Percentiles rank a stretch among this genome's conserved stretches.
Evolutionary conservation across 2,329 filamentous ascomycete genomes (phyloP).

Genomic region (Botrytis hyacinthi): DNA sequence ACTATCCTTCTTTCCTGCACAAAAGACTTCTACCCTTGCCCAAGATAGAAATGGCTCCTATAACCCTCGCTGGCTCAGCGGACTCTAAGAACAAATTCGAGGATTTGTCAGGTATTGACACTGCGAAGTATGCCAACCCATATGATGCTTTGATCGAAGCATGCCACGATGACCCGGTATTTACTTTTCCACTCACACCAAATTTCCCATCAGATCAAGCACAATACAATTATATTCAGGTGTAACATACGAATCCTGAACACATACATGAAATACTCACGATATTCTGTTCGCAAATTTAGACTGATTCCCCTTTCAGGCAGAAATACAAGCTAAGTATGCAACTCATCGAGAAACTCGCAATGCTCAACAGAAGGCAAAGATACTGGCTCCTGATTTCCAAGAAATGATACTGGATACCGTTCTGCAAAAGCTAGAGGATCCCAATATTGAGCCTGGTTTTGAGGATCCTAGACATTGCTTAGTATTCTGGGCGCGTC

Average conservation of each 20-base stretch:
- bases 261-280: neutral
- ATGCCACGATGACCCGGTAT: slow-evolving; percentile 37
- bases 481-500: slow-evolving; percentile 84
- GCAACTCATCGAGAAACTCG: slow-evolving; percentile 69
- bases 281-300: neutral
- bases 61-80: slow-evolving; percentile 25
- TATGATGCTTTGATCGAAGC: slow-evolving; percentile 40
- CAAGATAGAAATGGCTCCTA: slow-evolving; percentile 26
- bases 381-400: slow-evolving; percentile 68
- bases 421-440: slow-evolving; percentile 67
- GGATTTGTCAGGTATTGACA: slow-evolving; percentile 39
- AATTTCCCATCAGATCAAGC: neutral
- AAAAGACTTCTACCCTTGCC: neutral
- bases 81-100: slow-evolving; percentile 39
- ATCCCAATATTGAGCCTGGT: slow-evolving; percentile 60
- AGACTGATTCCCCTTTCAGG: slow-evolving; percentile 24
- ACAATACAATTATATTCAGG: neutral
- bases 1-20: neutral
- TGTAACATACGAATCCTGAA: neutral
- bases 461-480: slow-evolving; percentile 78
- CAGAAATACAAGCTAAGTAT: slow-evolving; percentile 50
- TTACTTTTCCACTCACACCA: neutral
- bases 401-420: slow-evolving; percentile 72
- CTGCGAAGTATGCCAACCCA: slow-evolving; percentile 33
- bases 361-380: slow-evolving; percentile 72